Percentiles rank a stretch among this genome's conserved stretches.
These are phyloP conservation scores for Fallopia convolvulus DNA, from an alignment of 148 eudicot species.

Conservation along the genomic window DNA sequence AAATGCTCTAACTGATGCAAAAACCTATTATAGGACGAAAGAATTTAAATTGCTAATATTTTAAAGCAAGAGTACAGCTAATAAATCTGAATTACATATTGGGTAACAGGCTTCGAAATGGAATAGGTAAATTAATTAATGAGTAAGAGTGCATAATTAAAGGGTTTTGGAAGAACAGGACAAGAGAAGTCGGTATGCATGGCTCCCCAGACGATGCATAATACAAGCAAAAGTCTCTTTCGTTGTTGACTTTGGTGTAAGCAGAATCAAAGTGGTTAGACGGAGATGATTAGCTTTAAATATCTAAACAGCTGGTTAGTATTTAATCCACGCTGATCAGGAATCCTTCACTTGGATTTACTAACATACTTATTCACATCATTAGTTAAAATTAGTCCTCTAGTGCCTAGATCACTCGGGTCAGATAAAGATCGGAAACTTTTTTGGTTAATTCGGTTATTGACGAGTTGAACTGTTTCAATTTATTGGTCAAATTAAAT, in stretches of 20 bases:
- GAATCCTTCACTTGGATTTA: not conserved
- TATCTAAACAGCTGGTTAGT: not conserved
- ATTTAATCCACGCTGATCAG: not conserved
- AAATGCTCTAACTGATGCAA: not conserved
- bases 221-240: not conserved
- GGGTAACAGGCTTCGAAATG: not conserved
- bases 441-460: too few relatives aligned
- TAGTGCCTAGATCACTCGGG: too few relatives aligned
- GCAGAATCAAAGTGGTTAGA: constrained; percentile 1
- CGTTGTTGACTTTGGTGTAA: not conserved
- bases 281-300: not conserved
- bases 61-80: not conserved
- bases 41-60: not conserved
- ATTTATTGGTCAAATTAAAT: too few relatives aligned
- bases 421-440: too few relatives aligned
- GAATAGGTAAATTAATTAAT: not conserved
- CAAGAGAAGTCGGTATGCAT: not conserved
- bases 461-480: too few relatives aligned
- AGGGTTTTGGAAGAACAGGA: constrained; percentile 1
- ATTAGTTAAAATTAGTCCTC: too few relatives aligned
- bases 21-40: not conserved
- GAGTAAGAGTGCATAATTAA: not conserved
- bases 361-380: too few relatives aligned
- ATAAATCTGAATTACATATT: not conserved
- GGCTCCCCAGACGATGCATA: not conserved